Evolutionary conservation across 495 filamentous ascomycete species (phyloP), one percentile per base, ranked within the genome.

Genomic region (Cairneyella variabilis): DNA sequence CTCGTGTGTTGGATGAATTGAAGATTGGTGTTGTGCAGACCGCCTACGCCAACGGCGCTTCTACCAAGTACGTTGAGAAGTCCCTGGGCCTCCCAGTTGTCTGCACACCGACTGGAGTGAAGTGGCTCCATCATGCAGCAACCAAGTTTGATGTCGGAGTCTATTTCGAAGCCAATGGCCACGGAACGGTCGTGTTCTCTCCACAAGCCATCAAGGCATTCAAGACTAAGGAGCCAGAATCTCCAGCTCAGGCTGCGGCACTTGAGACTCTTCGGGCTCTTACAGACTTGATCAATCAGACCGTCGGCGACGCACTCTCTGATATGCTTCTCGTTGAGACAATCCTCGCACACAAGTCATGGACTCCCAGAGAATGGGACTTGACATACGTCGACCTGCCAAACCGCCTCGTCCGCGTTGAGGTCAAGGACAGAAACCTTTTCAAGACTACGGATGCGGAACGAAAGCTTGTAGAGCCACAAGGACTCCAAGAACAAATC

Each of bases 81-180:
- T 85, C 86, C 52, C 80, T 98, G 22, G 89, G 90, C 61, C 83
- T 98, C 21, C 90, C 90, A 17, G 89, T 93, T 18, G 82, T 92
- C 49, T 97, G 89, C 78, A 97, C 93, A 11, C 82, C 89, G 38
- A 98, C 93, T 1, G 93, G 93, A 62, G 95, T 98, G 39, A 98
- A 98, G 76, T 85, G 95, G 66, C 85, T 98, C 36, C 93, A 98
- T 71, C 95, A 97, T 64, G 93, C 89, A 14, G 93, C 93, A 25
- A 79, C 86, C 48, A 85, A 85, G 20, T 95, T 90, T 60, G 95
- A 97, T 63, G 84, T 96, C 45, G 93, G 93, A 37, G 90, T 97
- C 48, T 98, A 98, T 71, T 98, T 98, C 63, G 93, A 98, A 71
- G 93, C 93, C 44, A 98, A 98, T 63, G 93, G 93, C 43, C 93